Evolutionary conservation across 2,329 filamentous ascomycete genomes (phyloP), one percentile per base, ranked within the genome.

Genomic region (Metarhizium anisopliae): DNA sequence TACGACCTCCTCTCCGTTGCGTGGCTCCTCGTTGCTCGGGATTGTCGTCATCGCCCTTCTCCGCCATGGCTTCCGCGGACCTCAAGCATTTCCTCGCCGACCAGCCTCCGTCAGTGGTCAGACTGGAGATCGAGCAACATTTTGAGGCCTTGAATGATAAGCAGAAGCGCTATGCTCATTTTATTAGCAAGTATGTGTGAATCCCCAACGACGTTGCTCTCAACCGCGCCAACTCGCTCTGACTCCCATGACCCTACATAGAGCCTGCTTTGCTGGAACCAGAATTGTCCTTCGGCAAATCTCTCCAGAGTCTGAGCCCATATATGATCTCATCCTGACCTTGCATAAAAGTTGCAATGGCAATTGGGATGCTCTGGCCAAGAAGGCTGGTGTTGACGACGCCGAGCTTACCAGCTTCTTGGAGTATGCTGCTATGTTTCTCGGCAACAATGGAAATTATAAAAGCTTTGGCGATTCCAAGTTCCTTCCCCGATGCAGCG

Each of bases 101-200:
- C 72, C 86, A 87, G 60, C 94, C 94, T 50, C 94, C 94, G 1
- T 88, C 86, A 51, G 84, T 96, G 56, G 93, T 96, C 57, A 84
- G 86, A 51, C 82, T 99, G 52, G 86, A 90, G 70, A 94, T 97
- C 70, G 90, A 90, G 74, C 89, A 90, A 68, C 93, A 97, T 73
- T 99, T 97, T 65, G 87, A 93, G 55, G 83, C 85, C 40, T 72
- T 94, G 59, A 80, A 74, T 54, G 82, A 89, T 65, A 78, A 87
- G 68, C 84, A 95, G 75, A 91, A 93, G 76, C 85, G 88, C 67
- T 96, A 96, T 78, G 89, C 92, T 60, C 92, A 96, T 74, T 91
- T 86, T 68, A 89, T 95, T 68, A 90, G 86, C 81, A 83, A 81
- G 87, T 89, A 78, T 63, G 77, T 56, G 25, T n/a, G 35, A 11